Percentiles rank a stretch among this genome's conserved stretches.
phyloP scores from a whole-genome alignment of 1,284 basidiomycete species.

The Cryptococcus floricola region DNA sequence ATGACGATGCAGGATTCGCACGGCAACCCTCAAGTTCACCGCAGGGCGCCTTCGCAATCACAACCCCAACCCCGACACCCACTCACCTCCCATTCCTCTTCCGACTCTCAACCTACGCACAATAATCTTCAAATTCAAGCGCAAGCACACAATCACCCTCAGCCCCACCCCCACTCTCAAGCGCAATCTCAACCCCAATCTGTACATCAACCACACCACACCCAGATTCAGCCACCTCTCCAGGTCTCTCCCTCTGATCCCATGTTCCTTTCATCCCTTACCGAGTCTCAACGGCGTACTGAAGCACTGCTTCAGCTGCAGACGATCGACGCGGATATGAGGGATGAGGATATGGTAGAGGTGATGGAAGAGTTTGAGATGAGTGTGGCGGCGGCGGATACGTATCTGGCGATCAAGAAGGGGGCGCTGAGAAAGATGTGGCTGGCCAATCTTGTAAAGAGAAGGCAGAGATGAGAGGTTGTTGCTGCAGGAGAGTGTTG shows the following conservation, averaged over 20 bases:
- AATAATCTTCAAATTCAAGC: background rate
- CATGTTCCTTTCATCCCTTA: conserved; percentile 9
- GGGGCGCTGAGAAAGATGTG: conserved; percentile 23
- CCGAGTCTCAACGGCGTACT: conserved; percentile 34
- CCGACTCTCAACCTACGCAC: background rate
- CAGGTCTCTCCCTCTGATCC: background rate
- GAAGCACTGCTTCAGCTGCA: conserved; percentile 37
- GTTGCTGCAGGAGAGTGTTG: too few relatives aligned
- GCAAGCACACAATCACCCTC: background rate
- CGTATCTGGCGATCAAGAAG: conserved; percentile 35
- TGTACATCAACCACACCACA: background rate
- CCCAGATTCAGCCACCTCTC: background rate
- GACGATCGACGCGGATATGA: conserved; percentile 22
- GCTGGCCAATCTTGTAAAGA: conserved; percentile 22
- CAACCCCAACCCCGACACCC: conserved; percentile 1
- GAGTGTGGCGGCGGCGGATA: conserved; percentile 34
- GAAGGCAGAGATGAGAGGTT: conserved; percentile 41
- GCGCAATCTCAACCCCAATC: background rate
- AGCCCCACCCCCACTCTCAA: background rate
- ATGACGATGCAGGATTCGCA: too few relatives aligned
- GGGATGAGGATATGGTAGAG: conserved; percentile 36
- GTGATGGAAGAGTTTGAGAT: conserved; percentile 38
- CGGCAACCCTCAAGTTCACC: background rate
- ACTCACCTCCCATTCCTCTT: background rate
- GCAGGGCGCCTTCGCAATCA: background rate